phyloP scores from a whole-genome alignment of 495 filamentous ascomycete genomes.

The Talaromyces thailandensis region DNA sequence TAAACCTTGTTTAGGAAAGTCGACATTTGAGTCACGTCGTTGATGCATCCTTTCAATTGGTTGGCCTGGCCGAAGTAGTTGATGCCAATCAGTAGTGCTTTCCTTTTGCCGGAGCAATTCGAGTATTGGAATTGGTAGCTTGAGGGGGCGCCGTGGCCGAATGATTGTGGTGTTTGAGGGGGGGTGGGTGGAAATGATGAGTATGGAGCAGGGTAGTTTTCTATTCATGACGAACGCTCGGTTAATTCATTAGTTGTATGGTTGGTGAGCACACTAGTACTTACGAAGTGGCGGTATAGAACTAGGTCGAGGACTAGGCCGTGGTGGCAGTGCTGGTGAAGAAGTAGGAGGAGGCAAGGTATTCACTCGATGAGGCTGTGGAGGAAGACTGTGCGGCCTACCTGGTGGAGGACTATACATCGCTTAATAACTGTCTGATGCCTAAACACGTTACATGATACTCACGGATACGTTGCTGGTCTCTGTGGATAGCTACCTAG shows the following conservation, averaged over 20 bases:
- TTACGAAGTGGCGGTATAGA: neutral
- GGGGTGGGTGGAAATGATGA: constrained; percentile 16
- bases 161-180: constrained; percentile 41
- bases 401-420: neutral
- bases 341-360: constrained; percentile 1
- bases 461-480: neutral
- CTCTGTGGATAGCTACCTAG: neutral
- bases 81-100: constrained; percentile 92
- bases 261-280: neutral
- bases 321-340: neutral
- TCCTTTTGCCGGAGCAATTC: constrained; percentile 80
- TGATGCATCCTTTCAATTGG: constrained; percentile 91
- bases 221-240: neutral
- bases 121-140: constrained; percentile 86
- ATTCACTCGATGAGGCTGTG: neutral
- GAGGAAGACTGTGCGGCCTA: constrained; percentile 4
- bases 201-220: constrained; percentile 1
- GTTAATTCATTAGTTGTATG: neutral
- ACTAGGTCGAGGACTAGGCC: neutral
- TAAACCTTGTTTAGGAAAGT: constrained; percentile 84
- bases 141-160: constrained; percentile 70
- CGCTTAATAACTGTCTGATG: neutral
- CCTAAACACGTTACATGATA: neutral
- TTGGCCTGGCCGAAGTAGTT: constrained; percentile 95
- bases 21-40: constrained; percentile 98